phyloP scores from a whole-genome alignment of 2,329 filamentous ascomycete genomes.

The Elsinoe batatas region DNA sequence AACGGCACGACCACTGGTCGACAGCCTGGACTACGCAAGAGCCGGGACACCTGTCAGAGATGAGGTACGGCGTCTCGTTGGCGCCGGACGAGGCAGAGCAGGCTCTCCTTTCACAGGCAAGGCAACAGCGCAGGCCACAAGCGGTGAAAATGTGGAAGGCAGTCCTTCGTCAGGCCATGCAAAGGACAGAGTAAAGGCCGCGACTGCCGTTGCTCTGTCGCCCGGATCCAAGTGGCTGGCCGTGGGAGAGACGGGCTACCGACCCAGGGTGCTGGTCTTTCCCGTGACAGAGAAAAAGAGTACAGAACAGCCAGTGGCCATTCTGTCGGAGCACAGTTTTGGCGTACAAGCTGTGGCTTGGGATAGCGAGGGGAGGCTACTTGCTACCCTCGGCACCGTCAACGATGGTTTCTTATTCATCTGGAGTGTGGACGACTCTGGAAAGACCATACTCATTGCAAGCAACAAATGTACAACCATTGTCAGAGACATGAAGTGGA shows the following conservation, averaged over 20 bases:
- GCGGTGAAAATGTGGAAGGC: slow-evolving; percentile 37
- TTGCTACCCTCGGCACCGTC: slow-evolving; percentile 77
- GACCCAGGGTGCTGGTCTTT: slow-evolving; percentile 83
- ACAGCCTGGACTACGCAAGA: neutral
- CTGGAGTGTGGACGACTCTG: slow-evolving; percentile 79
- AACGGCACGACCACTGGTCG: neutral
- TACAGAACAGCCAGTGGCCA: slow-evolving; percentile 71
- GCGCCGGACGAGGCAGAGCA: neutral
- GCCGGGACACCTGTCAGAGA: slow-evolving; percentile 2
- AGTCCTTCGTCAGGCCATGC: slow-evolving; percentile 61
- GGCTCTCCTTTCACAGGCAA: slow-evolving; percentile 1
- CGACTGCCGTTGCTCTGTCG: slow-evolving; percentile 82
- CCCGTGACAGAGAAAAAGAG: slow-evolving; percentile 65
- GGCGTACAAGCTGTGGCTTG: slow-evolving; percentile 84
- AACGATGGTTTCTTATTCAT: slow-evolving; percentile 94
- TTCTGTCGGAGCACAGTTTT: slow-evolving; percentile 79
- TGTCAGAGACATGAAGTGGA: slow-evolving; percentile 81
- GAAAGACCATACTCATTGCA: slow-evolving; percentile 65
- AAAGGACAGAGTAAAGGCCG: slow-evolving; percentile 85
- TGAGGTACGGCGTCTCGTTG: neutral
- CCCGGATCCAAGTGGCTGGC: slow-evolving; percentile 79
- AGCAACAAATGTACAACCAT: slow-evolving; percentile 90
- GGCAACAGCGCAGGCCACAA: neutral
- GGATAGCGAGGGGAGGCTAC: slow-evolving; percentile 73
- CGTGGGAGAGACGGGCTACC: slow-evolving; percentile 90